A percentile compares a stretch with the other conserved stretches of the same genome.
phyloP scores from a whole-genome alignment of 2,329 filamentous ascomycete species.

The Cordyceps cateniannulata region DNA sequence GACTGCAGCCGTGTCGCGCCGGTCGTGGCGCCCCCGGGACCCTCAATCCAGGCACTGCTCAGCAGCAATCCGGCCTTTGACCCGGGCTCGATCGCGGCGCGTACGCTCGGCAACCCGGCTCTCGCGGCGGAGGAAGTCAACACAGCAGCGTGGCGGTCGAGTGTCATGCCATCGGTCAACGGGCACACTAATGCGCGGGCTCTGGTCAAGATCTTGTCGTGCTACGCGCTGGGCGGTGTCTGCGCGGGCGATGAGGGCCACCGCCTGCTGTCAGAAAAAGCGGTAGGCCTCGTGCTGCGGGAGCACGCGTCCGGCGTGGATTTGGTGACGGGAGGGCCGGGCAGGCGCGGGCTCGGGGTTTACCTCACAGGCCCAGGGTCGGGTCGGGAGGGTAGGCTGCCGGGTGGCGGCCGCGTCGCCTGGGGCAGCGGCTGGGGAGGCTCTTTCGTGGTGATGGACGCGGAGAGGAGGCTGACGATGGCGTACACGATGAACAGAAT shows the following conservation, averaged over 20 bases:
- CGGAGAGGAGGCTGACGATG: background rate
- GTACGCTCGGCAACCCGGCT: too few relatives aligned
- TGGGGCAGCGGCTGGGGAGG: background rate
- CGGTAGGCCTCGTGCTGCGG: too few relatives aligned
- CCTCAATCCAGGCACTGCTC: background rate
- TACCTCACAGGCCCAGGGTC: background rate
- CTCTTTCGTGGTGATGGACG: background rate
- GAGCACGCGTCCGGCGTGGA: background rate
- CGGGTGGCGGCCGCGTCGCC: background rate
- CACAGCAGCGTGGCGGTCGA: background rate
- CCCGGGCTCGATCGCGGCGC: background rate
- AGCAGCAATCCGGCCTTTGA: background rate
- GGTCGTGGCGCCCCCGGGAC: background rate
- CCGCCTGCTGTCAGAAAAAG: background rate
- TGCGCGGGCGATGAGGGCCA: too few relatives aligned
- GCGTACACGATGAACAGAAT: background rate
- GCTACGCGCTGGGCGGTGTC: background rate
- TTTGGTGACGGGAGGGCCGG: background rate
- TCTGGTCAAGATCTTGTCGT: background rate
- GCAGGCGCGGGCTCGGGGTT: background rate
- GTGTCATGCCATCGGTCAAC: background rate
- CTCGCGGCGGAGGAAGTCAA: too few relatives aligned
- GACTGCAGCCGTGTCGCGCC: too few relatives aligned
- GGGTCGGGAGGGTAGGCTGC: background rate
- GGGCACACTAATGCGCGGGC: background rate